phyloP scores from a whole-genome alignment of 176 grass and related monocot genomes.

The Cymbopogon citratus region DNA sequence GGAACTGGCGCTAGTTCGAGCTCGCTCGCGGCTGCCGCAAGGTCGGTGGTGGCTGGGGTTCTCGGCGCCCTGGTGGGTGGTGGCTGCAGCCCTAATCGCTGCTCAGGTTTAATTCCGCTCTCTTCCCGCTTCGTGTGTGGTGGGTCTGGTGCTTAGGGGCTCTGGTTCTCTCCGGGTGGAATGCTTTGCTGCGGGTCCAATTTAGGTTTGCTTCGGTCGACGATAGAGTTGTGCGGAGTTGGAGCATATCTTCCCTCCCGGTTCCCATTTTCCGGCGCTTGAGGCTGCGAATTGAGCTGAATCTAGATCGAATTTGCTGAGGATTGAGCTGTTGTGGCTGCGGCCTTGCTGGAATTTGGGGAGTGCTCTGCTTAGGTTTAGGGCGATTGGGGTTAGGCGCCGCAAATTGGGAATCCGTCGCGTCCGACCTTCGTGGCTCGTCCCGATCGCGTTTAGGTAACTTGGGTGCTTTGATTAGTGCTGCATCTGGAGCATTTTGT shows the following conservation, averaged over 20 bases:
- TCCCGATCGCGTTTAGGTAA: slow-evolving; percentile 4
- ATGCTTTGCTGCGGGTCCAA: neutral
- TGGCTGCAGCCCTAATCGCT: neutral
- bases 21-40: neutral
- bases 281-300: neutral
- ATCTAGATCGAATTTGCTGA: neutral
- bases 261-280: neutral
- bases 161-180: neutral
- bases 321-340: neutral
- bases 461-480: neutral
- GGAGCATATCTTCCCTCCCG: neutral
- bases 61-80: neutral
- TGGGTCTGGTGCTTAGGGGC: neutral
- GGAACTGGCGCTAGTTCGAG: neutral
- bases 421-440: neutral
- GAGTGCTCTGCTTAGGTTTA: neutral
- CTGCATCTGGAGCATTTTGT: neutral
- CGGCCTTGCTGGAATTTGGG: neutral
- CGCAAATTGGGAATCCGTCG: neutral
- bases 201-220: neutral
- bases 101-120: neutral
- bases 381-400: slow-evolving; percentile 4
- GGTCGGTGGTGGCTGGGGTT: slow-evolving; percentile 24
- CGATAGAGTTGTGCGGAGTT: neutral
- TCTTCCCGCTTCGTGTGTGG: neutral